Base-by-base conservation (phyloP, 2,329 filamentous ascomycete genomes). In the Claviceps capensis region DNA sequence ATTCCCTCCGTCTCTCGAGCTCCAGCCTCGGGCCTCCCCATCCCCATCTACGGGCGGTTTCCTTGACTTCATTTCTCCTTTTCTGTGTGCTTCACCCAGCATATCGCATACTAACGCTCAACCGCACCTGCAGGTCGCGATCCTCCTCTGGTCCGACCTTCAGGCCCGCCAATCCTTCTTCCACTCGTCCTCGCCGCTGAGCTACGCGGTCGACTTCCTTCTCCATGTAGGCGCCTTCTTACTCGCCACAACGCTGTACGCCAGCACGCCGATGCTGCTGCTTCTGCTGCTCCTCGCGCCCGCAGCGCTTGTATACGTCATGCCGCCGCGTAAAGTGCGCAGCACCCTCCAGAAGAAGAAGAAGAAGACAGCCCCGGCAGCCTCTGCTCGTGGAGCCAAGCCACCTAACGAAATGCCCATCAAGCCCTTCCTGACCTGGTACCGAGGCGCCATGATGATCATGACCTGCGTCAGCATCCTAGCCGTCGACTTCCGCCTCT, bases 401-500 rank as follows among this genome's bases (percentile, higher is more conserved):
- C 59, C 60, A 49, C 58, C 63, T 48, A 60, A 63, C 48, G 71
- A 72, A 22, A 72, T 96, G 16, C 87, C 91, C 0, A 78, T 86
- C 56, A 95, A 95, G 69, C 88, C 93, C 0, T 97, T 96, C 70
- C 75, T 98, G 56, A 97, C 93, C 3, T 85, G 82, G 34, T 98
- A 96, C 63, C 83, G 93, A 51, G 90, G 88, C 2, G 81, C 82
- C 48, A 95, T 98, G 89, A 82, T 98, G 76, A 77, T 95, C 49
- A 77, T 86, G 58, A 98, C 93, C 7, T 94, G 88, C 62, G 71
- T 93, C 46, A 87, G 88, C 50, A 97, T 98, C 59, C 77, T 98
- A n/a, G 93, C 93, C 16, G 93, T 98, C 49, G 93, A 98, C 68
- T 98, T 98, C 65, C 82, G 77, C 17, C 75, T 96, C 54, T 98